phyloP scores from a whole-genome alignment of 805 yeast species.

The Saccharomycopsis capsularis region DNA sequence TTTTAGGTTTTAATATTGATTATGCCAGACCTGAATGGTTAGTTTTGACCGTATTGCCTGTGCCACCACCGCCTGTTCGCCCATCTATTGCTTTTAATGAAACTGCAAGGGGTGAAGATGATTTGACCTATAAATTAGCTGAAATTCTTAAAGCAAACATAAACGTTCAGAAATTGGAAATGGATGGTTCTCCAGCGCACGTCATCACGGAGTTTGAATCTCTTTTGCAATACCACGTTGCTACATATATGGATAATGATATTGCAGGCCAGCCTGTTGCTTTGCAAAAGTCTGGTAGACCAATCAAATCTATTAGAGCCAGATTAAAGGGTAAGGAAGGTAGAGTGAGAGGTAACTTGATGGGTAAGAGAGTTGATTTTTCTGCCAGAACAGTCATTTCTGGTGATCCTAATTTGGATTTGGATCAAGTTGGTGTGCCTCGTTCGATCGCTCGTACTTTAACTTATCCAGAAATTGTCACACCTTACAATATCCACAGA shows the following conservation, averaged over 20 bases:
- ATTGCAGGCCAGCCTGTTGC: conserved; percentile 99
- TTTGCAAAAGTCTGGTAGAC: conserved; percentile 96
- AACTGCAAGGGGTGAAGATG: conserved; percentile 98
- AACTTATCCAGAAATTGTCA: conserved; percentile 94
- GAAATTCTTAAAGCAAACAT: conserved; percentile 95
- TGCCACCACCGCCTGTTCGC: conserved; percentile 99
- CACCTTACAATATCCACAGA: conserved; percentile 93
- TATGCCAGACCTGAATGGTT: conserved; percentile 99
- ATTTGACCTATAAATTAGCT: conserved; percentile 93
- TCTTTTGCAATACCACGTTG: conserved; percentile 92
- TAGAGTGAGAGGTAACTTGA: conserved; percentile 93
- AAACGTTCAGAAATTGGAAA: conserved; percentile 93
- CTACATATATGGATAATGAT: conserved; percentile 99
- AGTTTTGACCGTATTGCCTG: conserved; percentile 94
- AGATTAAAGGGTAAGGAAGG: conserved; percentile 99
- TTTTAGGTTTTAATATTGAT: conserved; percentile 87
- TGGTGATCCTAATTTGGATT: conserved; percentile 96
- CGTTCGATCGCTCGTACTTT: conserved; percentile 91
- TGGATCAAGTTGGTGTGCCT: conserved; percentile 99
- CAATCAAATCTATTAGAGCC: conserved; percentile 97
- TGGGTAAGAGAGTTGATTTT: conserved; percentile 99
- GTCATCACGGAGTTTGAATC: conserved; percentile 96
- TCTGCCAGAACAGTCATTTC: conserved; percentile 99
- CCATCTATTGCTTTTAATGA: conserved; percentile 98
- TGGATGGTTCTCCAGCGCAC: conserved; percentile 99